These are phyloP conservation scores for Solanum infundibuliforme DNA, from an alignment of 257 asterid species.

Conservation along the genomic window DNA sequence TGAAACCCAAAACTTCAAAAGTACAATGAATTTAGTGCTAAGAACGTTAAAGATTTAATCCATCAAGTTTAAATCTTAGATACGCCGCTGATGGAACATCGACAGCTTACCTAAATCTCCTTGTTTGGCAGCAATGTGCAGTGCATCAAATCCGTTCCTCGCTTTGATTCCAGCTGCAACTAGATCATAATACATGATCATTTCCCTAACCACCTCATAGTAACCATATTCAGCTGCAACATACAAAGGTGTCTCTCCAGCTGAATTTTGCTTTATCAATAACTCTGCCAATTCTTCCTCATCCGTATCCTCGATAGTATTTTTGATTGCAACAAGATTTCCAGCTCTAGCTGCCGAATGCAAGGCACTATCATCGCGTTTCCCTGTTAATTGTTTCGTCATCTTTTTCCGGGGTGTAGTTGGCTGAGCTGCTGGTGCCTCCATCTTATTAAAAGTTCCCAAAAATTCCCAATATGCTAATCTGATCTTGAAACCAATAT, in stretches of 20 bases:
- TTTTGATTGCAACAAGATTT: constrained; percentile 16
- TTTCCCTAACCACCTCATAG: constrained; percentile 27
- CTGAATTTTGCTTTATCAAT: constrained; percentile 24
- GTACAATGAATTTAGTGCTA: not conserved
- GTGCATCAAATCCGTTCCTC: constrained; percentile 40
- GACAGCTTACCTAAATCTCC: constrained; percentile 34
- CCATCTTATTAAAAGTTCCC: not conserved
- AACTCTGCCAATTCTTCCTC: constrained; percentile 24
- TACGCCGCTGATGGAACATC: not conserved
- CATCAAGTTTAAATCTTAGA: not conserved
- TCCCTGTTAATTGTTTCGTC: constrained; percentile 44
- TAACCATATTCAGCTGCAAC: constrained; percentile 44
- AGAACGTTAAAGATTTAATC: not conserved
- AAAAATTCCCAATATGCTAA: not conserved
- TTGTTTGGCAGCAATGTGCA: constrained; percentile 48
- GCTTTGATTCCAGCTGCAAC: constrained; percentile 41
- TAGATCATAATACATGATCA: constrained; percentile 29
- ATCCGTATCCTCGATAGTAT: not conserved
- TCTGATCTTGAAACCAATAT: not conserved
- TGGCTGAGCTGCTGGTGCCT: not conserved
- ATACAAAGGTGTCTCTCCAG: constrained; percentile 38
- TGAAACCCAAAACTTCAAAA: not conserved
- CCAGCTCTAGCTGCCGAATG: constrained; percentile 45
- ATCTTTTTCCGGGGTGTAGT: constrained; percentile 22
- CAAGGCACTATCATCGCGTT: constrained; percentile 35